phyloP scores from a whole-genome alignment of 192 early-diverging fungal species.

The Coemansia sp. region DNA sequence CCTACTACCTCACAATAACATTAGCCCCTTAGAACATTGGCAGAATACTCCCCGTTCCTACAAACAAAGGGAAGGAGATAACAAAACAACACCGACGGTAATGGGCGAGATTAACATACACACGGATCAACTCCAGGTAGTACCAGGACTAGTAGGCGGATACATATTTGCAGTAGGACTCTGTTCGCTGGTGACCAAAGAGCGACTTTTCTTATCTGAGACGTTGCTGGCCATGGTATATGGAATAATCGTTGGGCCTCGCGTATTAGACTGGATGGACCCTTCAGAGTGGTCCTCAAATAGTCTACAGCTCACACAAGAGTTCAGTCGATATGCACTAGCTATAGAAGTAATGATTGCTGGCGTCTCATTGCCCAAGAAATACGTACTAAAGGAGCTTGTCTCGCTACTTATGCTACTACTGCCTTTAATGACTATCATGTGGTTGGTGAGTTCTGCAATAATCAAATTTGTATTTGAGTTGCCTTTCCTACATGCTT shows the following conservation, averaged over 20 bases:
- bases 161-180: constrained; percentile 69
- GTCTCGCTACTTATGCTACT: constrained; percentile 66
- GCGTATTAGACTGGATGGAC: constrained; percentile 68
- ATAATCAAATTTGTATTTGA: constrained; percentile 62
- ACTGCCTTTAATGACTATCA: constrained; percentile 75
- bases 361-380: constrained; percentile 77
- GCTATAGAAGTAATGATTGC: constrained; percentile 86
- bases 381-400: constrained; percentile 69
- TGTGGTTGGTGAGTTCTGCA: constrained; percentile 73
- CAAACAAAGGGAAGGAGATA: background rate
- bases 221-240: constrained; percentile 78
- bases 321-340: constrained; percentile 76
- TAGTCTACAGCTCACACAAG: constrained; percentile 60
- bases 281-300: constrained; percentile 59
- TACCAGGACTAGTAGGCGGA: constrained; percentile 63
- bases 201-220: constrained; percentile 71
- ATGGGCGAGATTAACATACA: constrained; percentile 44
- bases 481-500: constrained; percentile 60
- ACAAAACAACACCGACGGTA: background rate
- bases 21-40: no score
- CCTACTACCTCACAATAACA: no score
- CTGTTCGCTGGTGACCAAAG: constrained; percentile 66
- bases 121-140: constrained; percentile 37
- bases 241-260: constrained; percentile 84
- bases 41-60: background rate